phyloP scores from a whole-genome alignment of 148 eudicot genomes.

The Fagopyrum tataricum region DNA sequence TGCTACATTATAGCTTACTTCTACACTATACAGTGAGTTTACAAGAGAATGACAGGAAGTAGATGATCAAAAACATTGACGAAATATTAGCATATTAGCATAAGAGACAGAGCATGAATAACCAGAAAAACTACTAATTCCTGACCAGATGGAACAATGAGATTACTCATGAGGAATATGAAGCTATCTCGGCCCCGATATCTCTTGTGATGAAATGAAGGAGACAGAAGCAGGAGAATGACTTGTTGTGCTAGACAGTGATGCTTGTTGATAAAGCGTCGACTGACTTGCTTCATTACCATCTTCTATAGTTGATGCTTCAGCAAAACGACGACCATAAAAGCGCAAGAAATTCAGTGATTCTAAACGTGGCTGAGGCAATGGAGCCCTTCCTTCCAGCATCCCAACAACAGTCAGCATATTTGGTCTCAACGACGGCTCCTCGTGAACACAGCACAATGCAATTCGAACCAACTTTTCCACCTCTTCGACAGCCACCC shows the following conservation, averaged over 20 bases:
- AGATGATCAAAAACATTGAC: not conserved
- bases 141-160: not conserved
- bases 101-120: not conserved
- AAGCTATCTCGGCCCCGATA: constrained; percentile 67
- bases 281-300: constrained; percentile 18
- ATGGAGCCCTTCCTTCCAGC: constrained; percentile 55
- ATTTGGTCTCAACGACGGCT: constrained; percentile 55
- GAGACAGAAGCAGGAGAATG: constrained; percentile 27
- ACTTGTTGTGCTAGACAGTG: constrained; percentile 16
- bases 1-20: not conserved
- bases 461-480: constrained; percentile 56
- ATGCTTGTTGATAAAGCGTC: constrained; percentile 17
- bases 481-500: constrained; percentile 50
- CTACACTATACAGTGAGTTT: not conserved
- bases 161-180: not conserved
- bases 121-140: not conserved
- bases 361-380: constrained; percentile 40
- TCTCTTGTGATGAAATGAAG: constrained; percentile 45
- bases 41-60: not conserved
- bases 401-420: constrained; percentile 62
- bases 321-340: constrained; percentile 61
- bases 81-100: not conserved
- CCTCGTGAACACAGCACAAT: constrained; percentile 74
- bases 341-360: constrained; percentile 62
- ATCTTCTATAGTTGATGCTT: constrained; percentile 39